Conservation (phyloP, 1,284 basidiomycete genomes). For the Puccinia brachypodii region DNA sequence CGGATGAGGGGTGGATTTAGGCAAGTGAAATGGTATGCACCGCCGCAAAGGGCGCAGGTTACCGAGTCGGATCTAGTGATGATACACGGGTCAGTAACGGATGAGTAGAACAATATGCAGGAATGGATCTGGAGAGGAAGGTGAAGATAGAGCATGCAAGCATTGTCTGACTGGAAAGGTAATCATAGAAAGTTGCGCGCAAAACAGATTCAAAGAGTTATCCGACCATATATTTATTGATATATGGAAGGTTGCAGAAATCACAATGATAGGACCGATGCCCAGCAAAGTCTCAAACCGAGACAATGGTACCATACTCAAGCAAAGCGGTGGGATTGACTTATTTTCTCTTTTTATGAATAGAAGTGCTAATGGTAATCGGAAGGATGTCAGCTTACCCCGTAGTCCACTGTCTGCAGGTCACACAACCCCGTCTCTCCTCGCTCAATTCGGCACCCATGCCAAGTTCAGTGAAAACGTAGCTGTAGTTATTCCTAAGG, state of each 20-base stretch:
- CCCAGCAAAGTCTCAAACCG: neutral
- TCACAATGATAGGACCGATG: neutral
- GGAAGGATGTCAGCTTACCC: slow-evolving; percentile 19
- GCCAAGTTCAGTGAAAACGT: slow-evolving; percentile 43
- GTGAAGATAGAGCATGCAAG: neutral
- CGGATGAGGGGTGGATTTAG: slow-evolving; percentile 48
- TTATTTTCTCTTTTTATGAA: neutral
- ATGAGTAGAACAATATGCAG: neutral
- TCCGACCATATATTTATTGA: neutral
- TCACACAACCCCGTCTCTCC: slow-evolving; percentile 43
- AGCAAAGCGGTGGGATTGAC: neutral
- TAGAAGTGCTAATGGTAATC: neutral
- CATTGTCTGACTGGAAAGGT: neutral
- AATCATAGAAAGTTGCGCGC: neutral
- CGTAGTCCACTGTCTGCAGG: slow-evolving; percentile 46
- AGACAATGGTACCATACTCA: neutral
- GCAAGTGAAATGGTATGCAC: slow-evolving; percentile 48
- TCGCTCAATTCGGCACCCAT: slow-evolving; percentile 47
- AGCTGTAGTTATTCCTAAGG: slow-evolving; percentile 43
- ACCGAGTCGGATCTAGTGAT: slow-evolving; percentile 44
- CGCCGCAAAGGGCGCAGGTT: slow-evolving; percentile 41
- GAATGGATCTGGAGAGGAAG: neutral
- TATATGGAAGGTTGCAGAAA: neutral
- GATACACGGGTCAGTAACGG: neutral
- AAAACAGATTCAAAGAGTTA: neutral